Evolutionary conservation across 805 yeast genomes (phyloP).

Genomic region (Spathaspora gorwiae): DNA sequence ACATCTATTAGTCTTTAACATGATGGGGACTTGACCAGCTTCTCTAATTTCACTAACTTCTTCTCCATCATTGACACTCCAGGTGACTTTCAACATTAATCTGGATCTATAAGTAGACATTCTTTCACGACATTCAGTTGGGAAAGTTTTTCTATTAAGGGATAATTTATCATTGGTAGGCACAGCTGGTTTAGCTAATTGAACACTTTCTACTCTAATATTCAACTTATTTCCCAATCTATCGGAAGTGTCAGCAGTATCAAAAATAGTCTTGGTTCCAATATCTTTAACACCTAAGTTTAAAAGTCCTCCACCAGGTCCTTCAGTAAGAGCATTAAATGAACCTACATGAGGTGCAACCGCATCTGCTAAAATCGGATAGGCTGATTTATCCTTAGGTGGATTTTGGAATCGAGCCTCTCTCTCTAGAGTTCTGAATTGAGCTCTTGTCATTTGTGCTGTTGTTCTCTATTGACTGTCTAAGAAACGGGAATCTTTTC

Average conservation of each 20-base stretch:
- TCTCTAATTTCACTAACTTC: conserved; percentile 79
- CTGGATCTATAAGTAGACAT: conserved; percentile 77
- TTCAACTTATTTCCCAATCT: conserved; percentile 81
- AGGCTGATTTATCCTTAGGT: conserved; percentile 72
- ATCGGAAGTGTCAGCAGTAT: conserved; percentile 58
- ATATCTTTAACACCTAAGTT: conserved; percentile 85
- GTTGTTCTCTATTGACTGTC: conserved; percentile 1
- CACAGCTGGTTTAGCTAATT: conserved; percentile 78
- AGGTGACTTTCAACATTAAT: conserved; percentile 70
- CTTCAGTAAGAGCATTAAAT: conserved; percentile 90
- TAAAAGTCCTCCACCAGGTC: conserved; percentile 78
- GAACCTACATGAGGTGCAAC: conserved; percentile 95
- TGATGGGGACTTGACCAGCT: conserved; percentile 86
- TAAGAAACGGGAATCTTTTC: no score
- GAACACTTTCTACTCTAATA: conserved; percentile 85
- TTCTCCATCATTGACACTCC: conserved; percentile 87
- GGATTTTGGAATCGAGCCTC: conserved; percentile 84
- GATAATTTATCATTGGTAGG: conserved; percentile 68
- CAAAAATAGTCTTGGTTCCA: conserved; percentile 81
- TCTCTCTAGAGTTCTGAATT: conserved; percentile 80
- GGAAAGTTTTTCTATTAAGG: conserved; percentile 71
- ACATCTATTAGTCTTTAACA: conserved; percentile 89
- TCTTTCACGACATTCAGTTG: conserved; percentile 83
- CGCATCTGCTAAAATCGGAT: conserved; percentile 80
- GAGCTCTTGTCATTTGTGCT: conserved; percentile 40